Conservation (phyloP, 2,329 filamentous ascomycete species). For the Blastomyces percursus region DNA sequence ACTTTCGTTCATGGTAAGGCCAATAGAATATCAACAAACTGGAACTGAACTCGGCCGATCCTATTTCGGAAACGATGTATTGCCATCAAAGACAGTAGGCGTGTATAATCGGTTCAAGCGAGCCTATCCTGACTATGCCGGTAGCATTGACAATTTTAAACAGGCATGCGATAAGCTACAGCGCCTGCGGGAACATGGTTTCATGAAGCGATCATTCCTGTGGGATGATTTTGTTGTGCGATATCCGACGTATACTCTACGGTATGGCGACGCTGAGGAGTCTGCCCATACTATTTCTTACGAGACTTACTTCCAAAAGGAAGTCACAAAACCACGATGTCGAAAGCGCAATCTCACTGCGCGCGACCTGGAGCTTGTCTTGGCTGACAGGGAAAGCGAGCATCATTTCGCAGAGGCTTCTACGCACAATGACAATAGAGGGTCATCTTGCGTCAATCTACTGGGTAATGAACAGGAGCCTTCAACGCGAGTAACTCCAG, state of each 20-base stretch:
- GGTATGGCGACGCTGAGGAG: neutral
- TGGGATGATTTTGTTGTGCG: conserved; percentile 39
- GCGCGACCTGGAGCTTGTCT: conserved; percentile 22
- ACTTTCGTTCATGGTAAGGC: neutral
- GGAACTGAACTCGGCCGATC: neutral
- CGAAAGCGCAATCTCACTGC: conserved; percentile 30
- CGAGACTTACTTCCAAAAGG: conserved; percentile 28
- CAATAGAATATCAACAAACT: neutral
- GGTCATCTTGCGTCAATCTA: neutral
- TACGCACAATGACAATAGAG: neutral
- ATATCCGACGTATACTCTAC: conserved; percentile 27
- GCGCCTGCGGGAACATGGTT: conserved; percentile 21
- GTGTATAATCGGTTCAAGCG: conserved; percentile 30
- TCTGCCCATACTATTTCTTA: conserved; percentile 19
- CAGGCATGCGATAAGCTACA: conserved; percentile 30
- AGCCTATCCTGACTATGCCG: conserved; percentile 31
- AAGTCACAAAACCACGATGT: conserved; percentile 24
- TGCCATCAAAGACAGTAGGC: conserved; percentile 3
- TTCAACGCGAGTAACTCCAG: neutral
- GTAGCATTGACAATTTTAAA: conserved; percentile 29
- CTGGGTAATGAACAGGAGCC: neutral
- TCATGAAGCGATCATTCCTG: conserved; percentile 27
- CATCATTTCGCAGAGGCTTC: neutral
- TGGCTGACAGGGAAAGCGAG: conserved; percentile 17
- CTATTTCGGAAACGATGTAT: neutral